Evolutionary conservation across 495 filamentous ascomycete genomes (phyloP).

Genomic region (Bombardia bombarda): DNA sequence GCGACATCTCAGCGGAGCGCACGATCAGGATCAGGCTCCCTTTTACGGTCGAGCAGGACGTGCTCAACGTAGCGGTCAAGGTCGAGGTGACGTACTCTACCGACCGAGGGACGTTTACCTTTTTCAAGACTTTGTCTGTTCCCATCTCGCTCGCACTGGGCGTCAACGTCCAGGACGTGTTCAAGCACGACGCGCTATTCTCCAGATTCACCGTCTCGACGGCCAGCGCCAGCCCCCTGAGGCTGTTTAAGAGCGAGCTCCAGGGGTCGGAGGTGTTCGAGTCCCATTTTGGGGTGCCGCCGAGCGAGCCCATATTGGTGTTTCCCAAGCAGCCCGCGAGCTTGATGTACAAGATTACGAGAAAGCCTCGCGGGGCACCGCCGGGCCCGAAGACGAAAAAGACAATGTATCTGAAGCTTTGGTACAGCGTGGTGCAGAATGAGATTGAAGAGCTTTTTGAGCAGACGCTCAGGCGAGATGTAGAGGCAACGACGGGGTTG

Average conservation of each 20-base stretch:
- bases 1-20: constrained; percentile 39
- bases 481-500: constrained; percentile 34
- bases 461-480: constrained; percentile 25
- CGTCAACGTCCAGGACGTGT: constrained; percentile 94
- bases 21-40: constrained; percentile 60
- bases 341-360: constrained; percentile 70
- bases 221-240: constrained; percentile 62
- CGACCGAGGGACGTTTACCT: constrained; percentile 61
- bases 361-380: constrained; percentile 26
- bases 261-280: constrained; percentile 60
- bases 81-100: constrained; percentile 76
- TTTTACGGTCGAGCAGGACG: constrained; percentile 76
- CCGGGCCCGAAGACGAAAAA: constrained; percentile 31
- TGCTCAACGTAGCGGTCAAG: constrained; percentile 62
- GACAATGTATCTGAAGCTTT: constrained; percentile 60
- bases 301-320: constrained; percentile 51
- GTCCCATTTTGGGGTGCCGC: constrained; percentile 50
- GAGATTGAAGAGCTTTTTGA: constrained; percentile 45
- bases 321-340: constrained; percentile 77
- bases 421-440: constrained; percentile 74
- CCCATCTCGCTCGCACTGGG: constrained; percentile 71
- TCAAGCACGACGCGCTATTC: constrained; percentile 74
- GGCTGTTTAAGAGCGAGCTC: constrained; percentile 63
- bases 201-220: constrained; percentile 86
- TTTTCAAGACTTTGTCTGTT: constrained; percentile 54